These are phyloP conservation scores for Paspalum notatum DNA, from an alignment of 176 grass and related monocot species.

Conservation along the genomic window DNA sequence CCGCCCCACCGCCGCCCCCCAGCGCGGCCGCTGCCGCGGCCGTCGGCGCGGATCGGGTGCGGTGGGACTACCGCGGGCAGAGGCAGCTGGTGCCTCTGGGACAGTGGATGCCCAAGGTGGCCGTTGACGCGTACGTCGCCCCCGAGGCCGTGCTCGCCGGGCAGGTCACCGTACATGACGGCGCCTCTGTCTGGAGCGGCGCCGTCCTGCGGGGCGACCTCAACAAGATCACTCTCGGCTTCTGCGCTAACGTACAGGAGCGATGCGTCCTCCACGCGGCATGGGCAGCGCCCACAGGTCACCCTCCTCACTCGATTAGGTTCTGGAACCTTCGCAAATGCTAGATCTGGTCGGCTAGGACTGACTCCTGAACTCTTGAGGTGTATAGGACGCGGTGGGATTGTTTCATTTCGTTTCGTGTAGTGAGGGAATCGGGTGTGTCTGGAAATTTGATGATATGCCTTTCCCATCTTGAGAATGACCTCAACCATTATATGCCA, in stretches of 20 bases:
- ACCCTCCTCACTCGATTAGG: background rate
- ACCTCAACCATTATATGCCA: background rate
- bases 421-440: background rate
- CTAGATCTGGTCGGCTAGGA: conserved; percentile 38
- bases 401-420: background rate
- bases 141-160: conserved; percentile 86
- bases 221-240: conserved; percentile 96
- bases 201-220: conserved; percentile 90
- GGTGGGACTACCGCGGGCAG: conserved; percentile 96
- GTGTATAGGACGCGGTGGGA: background rate
- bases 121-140: conserved; percentile 89
- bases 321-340: background rate
- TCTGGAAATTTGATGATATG: conserved; percentile 15
- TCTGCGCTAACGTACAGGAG: conserved; percentile 96
- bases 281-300: conserved; percentile 87
- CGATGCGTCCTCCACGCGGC: conserved; percentile 88
- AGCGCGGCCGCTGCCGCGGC: background rate
- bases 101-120: conserved; percentile 88
- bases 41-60: conserved; percentile 60
- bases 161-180: conserved; percentile 88
- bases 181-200: conserved; percentile 92
- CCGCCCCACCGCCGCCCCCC: conserved; percentile 28
- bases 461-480: background rate
- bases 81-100: conserved; percentile 77
- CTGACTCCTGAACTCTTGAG: background rate